These are phyloP conservation scores for Malus sieversii DNA, from an alignment of 306 rosid genomes.

Conservation along the genomic window DNA sequence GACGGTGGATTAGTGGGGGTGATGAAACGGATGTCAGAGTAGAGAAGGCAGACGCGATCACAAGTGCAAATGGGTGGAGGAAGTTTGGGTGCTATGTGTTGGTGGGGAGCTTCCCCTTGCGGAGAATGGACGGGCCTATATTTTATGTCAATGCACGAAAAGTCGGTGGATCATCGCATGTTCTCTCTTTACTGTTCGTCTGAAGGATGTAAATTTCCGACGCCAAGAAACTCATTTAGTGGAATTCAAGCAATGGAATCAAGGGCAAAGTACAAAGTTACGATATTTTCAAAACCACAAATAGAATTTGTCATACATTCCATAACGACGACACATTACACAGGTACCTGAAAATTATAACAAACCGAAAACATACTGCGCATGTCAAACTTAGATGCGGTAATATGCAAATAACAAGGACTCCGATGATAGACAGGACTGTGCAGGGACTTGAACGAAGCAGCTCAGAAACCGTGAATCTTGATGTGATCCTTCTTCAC, in stretches of 20 bases:
- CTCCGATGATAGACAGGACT: not conserved
- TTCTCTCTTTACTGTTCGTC: not conserved
- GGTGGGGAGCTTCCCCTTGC: slow-evolving; percentile 56
- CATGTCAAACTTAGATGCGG: not conserved
- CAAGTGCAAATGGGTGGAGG: slow-evolving; percentile 31
- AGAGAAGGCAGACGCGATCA: slow-evolving; percentile 45
- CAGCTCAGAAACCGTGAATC: slow-evolving; percentile 19
- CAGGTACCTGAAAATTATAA: not conserved
- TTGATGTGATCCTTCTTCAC: slow-evolving; percentile 15
- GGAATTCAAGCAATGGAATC: not conserved
- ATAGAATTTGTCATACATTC: not conserved
- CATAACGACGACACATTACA: not conserved
- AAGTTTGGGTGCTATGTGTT: slow-evolving; percentile 55
- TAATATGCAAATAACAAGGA: not conserved
- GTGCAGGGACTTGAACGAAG: not conserved
- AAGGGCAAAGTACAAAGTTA: not conserved
- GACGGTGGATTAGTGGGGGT: slow-evolving; percentile 54
- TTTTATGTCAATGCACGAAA: not conserved
- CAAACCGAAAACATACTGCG: not conserved
- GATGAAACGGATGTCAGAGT: slow-evolving; percentile 32
- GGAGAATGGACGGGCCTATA: slow-evolving; percentile 14
- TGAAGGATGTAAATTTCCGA: not conserved
- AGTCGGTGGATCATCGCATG: not conserved
- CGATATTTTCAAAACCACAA: not conserved
- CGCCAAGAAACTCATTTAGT: not conserved